Percentiles rank a stretch among this genome's conserved stretches.
phyloP scores from a whole-genome alignment of 1,284 basidiomycete species.

The Trichosporon asahii region DNA sequence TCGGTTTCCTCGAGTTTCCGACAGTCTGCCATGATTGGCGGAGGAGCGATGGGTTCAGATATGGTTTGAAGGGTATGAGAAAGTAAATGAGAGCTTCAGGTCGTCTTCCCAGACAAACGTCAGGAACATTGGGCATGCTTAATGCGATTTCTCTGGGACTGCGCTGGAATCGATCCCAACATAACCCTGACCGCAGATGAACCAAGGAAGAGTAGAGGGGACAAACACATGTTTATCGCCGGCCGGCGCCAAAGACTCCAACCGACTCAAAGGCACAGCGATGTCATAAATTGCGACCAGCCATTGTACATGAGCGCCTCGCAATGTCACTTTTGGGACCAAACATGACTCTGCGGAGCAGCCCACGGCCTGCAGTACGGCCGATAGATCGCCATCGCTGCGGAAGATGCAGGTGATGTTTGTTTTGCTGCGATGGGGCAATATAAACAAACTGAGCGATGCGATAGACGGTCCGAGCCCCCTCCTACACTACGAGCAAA shows the following conservation, averaged over 20 bases:
- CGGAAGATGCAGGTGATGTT: neutral
- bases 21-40: neutral
- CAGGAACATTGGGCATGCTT: neutral
- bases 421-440: neutral
- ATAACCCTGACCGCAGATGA: too few relatives aligned
- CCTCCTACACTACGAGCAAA: too few relatives aligned
- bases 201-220: neutral
- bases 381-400: too few relatives aligned
- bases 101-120: too few relatives aligned
- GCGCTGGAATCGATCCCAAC: neutral
- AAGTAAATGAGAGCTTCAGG: neutral
- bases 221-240: neutral
- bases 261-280: neutral
- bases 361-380: too few relatives aligned
- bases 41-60: neutral
- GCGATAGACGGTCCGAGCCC: too few relatives aligned
- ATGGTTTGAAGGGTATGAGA: neutral
- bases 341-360: neutral
- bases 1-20: too few relatives aligned
- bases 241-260: neutral
- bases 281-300: slow-evolving; percentile 8
- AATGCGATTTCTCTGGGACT: neutral
- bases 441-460: neutral
- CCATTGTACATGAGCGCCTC: slow-evolving; percentile 1
- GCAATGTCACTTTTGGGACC: neutral